phyloP scores from a whole-genome alignment of 2,329 filamentous ascomycete species.

The Colletotrichum scovillei region DNA sequence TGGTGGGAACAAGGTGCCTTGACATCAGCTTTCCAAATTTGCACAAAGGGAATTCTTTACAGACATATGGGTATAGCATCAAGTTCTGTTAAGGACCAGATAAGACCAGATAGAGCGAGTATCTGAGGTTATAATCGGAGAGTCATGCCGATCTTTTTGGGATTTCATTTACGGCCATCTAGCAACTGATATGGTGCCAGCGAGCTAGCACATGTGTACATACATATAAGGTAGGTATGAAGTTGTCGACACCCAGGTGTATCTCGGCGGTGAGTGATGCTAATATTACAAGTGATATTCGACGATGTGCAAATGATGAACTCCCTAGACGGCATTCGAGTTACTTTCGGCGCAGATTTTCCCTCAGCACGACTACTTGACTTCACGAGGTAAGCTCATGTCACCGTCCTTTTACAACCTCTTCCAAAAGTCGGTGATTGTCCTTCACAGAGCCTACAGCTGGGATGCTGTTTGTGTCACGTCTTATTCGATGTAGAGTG shows the following conservation, averaged over 20 bases:
- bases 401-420: not conserved
- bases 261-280: too few species aligned
- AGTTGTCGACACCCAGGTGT: too few species aligned
- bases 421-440: not conserved
- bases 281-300: too few species aligned
- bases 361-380: too few species aligned
- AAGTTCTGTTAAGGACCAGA: not conserved
- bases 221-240: too few species aligned
- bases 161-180: too few species aligned
- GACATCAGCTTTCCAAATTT: not conserved
- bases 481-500: accelerated
- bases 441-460: not conserved
- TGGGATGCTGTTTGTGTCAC: not conserved
- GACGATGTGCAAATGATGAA: too few species aligned
- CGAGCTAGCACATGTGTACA: too few species aligned
- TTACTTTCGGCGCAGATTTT: too few species aligned
- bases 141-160: not conserved
- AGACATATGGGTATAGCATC: not conserved
- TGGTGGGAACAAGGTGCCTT: not conserved
- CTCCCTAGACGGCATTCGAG: too few species aligned
- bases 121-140: not conserved
- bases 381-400: too few species aligned
- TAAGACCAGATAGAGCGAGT: not conserved
- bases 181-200: too few species aligned
- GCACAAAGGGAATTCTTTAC: not conserved